Percentiles rank a stretch among this genome's conserved stretches.
These are phyloP conservation scores for Chimonanthus salicifolius DNA, from an alignment of 164 flowering plant species.

Conservation along the genomic window DNA sequence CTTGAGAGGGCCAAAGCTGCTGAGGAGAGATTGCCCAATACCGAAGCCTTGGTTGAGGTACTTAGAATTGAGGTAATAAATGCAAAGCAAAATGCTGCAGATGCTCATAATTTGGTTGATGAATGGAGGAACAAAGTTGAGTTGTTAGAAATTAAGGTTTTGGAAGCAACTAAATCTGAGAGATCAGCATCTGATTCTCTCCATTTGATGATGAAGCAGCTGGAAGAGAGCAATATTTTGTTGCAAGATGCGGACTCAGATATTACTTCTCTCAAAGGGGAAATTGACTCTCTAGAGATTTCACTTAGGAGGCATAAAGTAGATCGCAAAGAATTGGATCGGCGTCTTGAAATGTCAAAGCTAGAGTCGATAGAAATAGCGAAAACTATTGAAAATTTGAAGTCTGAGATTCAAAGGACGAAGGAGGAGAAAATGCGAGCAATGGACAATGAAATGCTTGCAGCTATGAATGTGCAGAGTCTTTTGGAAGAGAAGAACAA, in stretches of 20 bases:
- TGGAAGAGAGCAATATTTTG: slow-evolving; percentile 55
- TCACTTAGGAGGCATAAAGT: slow-evolving; percentile 48
- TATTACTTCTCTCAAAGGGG: slow-evolving; percentile 54
- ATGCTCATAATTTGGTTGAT: slow-evolving; percentile 48
- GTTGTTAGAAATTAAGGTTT: slow-evolving; percentile 40
- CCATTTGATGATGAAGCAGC: slow-evolving; percentile 57
- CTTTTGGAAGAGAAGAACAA: slow-evolving; percentile 78
- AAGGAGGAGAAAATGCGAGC: slow-evolving; percentile 71
- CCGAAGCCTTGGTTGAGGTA: slow-evolving; percentile 19
- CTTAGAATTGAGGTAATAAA: slow-evolving; percentile 66
- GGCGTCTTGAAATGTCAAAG: slow-evolving; percentile 29
- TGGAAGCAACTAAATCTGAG: slow-evolving; percentile 56
- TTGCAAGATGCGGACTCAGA: slow-evolving; percentile 68
- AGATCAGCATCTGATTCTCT: slow-evolving; percentile 68
- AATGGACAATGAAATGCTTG: slow-evolving; percentile 62
- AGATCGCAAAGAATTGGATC: slow-evolving; percentile 59
- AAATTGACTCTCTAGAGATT: slow-evolving; percentile 62
- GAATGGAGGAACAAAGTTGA: slow-evolving; percentile 58
- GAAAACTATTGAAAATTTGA: slow-evolving; percentile 42
- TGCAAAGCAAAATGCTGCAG: slow-evolving; percentile 66
- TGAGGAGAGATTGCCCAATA: slow-evolving; percentile 16
- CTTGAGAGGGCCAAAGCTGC: slow-evolving; percentile 15
- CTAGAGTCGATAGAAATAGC: slow-evolving; percentile 48
- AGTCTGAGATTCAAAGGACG: slow-evolving; percentile 51
- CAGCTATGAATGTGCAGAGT: slow-evolving; percentile 58